Conservation (phyloP, 163 green algal genomes). For the Chlorella variabilis region DNA sequence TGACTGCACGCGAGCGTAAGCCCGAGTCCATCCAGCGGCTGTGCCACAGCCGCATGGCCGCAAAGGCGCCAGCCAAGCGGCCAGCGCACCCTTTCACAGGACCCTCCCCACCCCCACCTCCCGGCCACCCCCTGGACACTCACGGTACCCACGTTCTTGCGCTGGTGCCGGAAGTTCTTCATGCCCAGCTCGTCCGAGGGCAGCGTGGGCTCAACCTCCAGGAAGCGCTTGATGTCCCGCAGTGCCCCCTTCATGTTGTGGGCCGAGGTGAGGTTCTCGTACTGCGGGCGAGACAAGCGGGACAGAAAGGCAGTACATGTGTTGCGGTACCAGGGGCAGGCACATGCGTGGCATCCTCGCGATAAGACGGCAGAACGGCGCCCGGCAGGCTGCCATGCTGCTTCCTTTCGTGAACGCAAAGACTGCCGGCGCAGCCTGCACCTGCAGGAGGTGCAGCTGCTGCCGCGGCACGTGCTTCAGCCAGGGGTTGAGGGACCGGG, state of each 20-base stretch:
- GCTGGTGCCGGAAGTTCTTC: conserved; percentile 25
- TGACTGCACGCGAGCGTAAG: too few relatives aligned
- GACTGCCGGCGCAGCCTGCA: not conserved
- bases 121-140: too few relatives aligned
- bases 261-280: conserved; percentile 11
- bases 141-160: conserved; percentile 1
- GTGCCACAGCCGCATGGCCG: too few relatives aligned
- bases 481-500: not conserved
- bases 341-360: too few relatives aligned
- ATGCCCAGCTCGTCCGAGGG: not conserved
- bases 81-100: not conserved
- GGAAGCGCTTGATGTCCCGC: conserved; percentile 15
- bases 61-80: too few relatives aligned
- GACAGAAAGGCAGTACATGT: not conserved
- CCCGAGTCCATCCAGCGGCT: too few relatives aligned
- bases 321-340: too few relatives aligned
- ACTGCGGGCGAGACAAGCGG: conserved; percentile 12
- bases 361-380: too few relatives aligned
- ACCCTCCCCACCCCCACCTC: too few relatives aligned
- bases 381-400: too few relatives aligned
- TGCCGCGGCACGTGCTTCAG: conserved; percentile 16
- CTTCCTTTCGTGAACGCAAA: too few relatives aligned
- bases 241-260: not conserved
- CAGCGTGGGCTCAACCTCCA: not conserved
- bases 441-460: conserved; percentile 37